Conservation (phyloP, 768 basidiomycete species). For the Cystobasidiopsis lactophilus region DNA sequence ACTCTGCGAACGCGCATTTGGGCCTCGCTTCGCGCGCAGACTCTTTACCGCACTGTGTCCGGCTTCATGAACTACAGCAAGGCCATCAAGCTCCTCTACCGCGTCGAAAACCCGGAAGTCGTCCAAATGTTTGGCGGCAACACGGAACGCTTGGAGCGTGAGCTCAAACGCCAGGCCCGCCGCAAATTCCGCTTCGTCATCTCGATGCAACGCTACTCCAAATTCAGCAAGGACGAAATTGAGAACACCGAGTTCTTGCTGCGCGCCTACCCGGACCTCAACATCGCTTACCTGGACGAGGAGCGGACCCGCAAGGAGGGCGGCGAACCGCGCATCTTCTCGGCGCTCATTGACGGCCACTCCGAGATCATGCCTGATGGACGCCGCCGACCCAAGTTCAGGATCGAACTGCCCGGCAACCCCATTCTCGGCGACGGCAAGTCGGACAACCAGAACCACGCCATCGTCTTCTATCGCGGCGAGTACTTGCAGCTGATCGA, state of each 20-base stretch:
- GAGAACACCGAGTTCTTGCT: constrained; percentile 97
- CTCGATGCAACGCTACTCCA: constrained; percentile 97
- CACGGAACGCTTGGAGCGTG: constrained; percentile 85
- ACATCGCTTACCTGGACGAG: constrained; percentile 96
- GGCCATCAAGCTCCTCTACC: constrained; percentile 94
- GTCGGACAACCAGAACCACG: constrained; percentile 99
- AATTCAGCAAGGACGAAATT: constrained; percentile 98
- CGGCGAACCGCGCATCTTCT: constrained; percentile 84
- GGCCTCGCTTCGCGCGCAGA: constrained; percentile 96
- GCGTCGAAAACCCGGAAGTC: constrained; percentile 97
- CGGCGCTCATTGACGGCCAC: constrained; percentile 89
- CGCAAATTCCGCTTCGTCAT: constrained; percentile 98
- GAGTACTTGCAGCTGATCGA: constrained; percentile 99
- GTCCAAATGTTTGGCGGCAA: constrained; percentile 94
- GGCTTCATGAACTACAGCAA: constrained; percentile 99
- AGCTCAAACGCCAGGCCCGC: constrained; percentile 89
- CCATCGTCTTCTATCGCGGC: constrained; percentile 96
- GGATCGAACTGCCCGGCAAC: constrained; percentile 93
- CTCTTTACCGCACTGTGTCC: constrained; percentile 91
- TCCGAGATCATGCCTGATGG: constrained; percentile 84
- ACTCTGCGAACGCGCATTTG: constrained; percentile 96
- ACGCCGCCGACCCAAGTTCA: constrained; percentile 81
- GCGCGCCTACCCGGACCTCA: constrained; percentile 91
- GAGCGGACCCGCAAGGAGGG: constrained; percentile 84
- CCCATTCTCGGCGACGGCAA: constrained; percentile 98